Evolutionary conservation across 305 asterid genomes (phyloP).

Genomic region (Fraxinus paxiana): DNA sequence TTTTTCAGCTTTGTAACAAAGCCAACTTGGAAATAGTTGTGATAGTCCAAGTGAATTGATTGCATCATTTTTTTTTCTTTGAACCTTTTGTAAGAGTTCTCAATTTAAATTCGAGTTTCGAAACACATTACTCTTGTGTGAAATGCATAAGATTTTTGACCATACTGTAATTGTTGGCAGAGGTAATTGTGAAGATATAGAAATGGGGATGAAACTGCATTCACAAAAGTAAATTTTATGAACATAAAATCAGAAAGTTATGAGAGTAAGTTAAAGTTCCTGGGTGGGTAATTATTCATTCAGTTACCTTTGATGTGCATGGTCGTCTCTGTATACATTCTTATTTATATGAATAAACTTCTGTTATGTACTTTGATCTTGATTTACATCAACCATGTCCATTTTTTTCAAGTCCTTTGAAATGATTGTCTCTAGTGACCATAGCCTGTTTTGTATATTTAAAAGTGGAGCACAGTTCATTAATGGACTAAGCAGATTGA

Average conservation of each 20-base stretch:
- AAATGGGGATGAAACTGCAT: not conserved
- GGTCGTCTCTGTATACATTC: not conserved
- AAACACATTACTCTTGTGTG: not conserved
- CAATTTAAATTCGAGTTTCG: not conserved
- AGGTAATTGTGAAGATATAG: not conserved
- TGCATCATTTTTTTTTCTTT: not conserved
- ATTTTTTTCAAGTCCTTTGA: not conserved
- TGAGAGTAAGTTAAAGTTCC: not conserved
- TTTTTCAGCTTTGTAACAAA: not conserved
- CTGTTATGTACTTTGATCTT: not conserved
- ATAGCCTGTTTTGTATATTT: not conserved
- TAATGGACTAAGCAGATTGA: not conserved
- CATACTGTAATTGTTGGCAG: not conserved
- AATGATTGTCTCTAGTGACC: not conserved
- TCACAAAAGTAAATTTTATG: not conserved
- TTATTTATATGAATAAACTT: not conserved
- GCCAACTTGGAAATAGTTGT: not conserved
- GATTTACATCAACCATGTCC: not conserved
- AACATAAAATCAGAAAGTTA: not conserved
- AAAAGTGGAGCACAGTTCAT: not conserved
- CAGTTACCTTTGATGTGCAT: not conserved
- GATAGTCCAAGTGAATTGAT: not conserved
- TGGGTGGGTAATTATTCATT: not conserved
- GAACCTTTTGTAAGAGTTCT: not conserved
- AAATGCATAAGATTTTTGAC: not conserved